Evolutionary conservation across 2,329 filamentous ascomycete species (phyloP), one percentile per base, ranked within the genome.

Genomic region (Fusarium sp.): DNA sequence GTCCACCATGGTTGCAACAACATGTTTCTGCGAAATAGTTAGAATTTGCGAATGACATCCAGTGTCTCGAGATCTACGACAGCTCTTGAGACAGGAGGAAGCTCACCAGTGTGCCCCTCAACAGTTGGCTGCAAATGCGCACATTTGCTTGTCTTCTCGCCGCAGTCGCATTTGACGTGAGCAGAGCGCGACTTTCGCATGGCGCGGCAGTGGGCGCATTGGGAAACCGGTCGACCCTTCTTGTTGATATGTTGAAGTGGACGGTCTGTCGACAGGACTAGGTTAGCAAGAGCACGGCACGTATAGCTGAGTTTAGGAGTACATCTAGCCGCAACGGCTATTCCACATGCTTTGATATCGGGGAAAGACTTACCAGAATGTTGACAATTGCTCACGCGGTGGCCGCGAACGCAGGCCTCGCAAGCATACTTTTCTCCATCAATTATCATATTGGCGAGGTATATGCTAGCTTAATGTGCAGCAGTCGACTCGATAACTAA

Each of bases 401-500:
- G 96, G 78, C 96, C 96, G 82, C 96, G 92, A 79, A 99, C 94
- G 84, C 96, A 99, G 83, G 94, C 94, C 84, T 97, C 93, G 86
- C 95, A 98, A 82, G 95, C 95, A 85, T 89, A 98, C 86, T 98
- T 98, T 85, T 97, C 93, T 81, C 95, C 95, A 86, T 97, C 90
- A 80, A 94, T 92, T 79, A 94, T 86, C 92, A 94, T 94, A 65
- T 75, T 81, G 75, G 64, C 64, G 61, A 67, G 50, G 66, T 49
- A 43, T 53, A 41, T 44, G 56, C 44, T 49, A 44, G 46, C 44
- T 49, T 56, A 49, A 61, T 56, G 32, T 62, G 30, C 17, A 55
- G 30, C 17, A 53, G 63, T 67, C 47, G 64, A 62, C 32, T 63
- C 49, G 61, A 47, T 22, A 39, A 35, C 40, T 43, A 20, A 28